Percentiles rank a stretch among this genome's conserved stretches.
phyloP scores from a whole-genome alignment of 352 stramenopile genomes.

The Phytophthora pistaciae region DNA sequence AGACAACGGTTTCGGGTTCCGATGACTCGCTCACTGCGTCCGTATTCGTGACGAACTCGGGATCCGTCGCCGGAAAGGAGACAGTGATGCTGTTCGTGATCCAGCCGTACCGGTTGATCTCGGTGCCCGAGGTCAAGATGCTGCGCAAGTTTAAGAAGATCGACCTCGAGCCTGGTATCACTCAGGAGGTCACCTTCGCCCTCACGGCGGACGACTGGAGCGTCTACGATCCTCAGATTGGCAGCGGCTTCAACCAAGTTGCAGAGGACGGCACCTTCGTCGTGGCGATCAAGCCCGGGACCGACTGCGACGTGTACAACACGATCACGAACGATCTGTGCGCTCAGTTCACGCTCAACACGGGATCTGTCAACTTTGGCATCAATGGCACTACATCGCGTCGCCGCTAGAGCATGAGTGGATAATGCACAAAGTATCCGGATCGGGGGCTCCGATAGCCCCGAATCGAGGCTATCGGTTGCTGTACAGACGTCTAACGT shows the following conservation, averaged over 20 bases:
- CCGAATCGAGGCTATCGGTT: not conserved
- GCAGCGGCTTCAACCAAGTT: slow-evolving; percentile 63
- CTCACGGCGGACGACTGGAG: slow-evolving; percentile 68
- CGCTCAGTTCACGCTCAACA: slow-evolving; percentile 53
- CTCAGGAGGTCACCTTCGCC: slow-evolving; percentile 49
- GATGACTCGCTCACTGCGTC: slow-evolving; percentile 47
- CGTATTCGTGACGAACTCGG: slow-evolving; percentile 81
- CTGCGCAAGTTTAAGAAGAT: slow-evolving; percentile 87
- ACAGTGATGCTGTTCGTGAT: slow-evolving; percentile 83
- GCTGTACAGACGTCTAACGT: not conserved
- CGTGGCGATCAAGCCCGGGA: slow-evolving; percentile 73
- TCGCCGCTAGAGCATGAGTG: slow-evolving; percentile 9
- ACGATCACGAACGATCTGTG: slow-evolving; percentile 49
- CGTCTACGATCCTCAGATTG: slow-evolving; percentile 70
- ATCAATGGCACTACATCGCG: slow-evolving; percentile 35
- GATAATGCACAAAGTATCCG: not conserved
- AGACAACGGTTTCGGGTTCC: slow-evolving; percentile 36
- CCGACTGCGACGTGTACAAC: slow-evolving; percentile 79
- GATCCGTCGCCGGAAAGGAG: slow-evolving; percentile 65
- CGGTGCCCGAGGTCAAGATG: slow-evolving; percentile 83
- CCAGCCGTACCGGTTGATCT: slow-evolving; percentile 64
- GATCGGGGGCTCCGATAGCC: not conserved
- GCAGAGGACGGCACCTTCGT: slow-evolving; percentile 78
- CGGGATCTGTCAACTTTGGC: slow-evolving; percentile 34
- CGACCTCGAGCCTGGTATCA: slow-evolving; percentile 50